Evolutionary conservation across 2,329 filamentous ascomycete genomes (phyloP), one percentile per base, ranked within the genome.

Genomic region (Curvularia hawaiiensis): DNA sequence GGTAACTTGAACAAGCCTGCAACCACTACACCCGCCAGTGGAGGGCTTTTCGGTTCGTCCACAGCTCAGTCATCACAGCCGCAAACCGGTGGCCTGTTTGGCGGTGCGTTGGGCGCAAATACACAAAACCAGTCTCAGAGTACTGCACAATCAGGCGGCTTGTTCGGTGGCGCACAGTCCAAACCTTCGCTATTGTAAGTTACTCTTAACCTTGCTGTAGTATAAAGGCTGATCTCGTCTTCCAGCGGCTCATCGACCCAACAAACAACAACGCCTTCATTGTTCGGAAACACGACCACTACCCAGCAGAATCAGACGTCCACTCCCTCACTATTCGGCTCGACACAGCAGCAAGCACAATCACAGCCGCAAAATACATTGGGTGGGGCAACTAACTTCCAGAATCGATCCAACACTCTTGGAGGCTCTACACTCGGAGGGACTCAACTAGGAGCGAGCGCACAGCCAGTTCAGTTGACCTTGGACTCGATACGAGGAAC

Each of bases 401-500:
- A 74, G 40, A 72, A 66, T 54, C 63, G 65, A 48, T 51, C 69
- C 22, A 63, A 70, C n/a, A 56, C 63, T 18, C 59, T 71, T 11
- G 68, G 69, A 39, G 65, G 65, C 50, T 66, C 64, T 33, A 69
- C 66, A 22, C 41, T 69, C 4, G 62, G 64, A 30, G 63, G 56
- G 12, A 58, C 69, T 10, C 68, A 71, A 18, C 71, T 77, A 53
- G 68, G 66, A 28, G 66, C 54, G 22, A 61, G 39, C 47, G 60
- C 71, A 38, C 69, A 71, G 48, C 63, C 66, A n/a, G 64, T 73
- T 14, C 68, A 75, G 53, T 65, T 68, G 46, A 66, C 66, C 2
- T 67, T 72, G 18, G 85, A 85, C 66, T 91, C 90, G 71, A 82
- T 98, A 59, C 87, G 92, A 51, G 89, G 90, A 16, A 96, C 93